Evolutionary conservation across 2,329 filamentous ascomycete genomes (phyloP), one percentile per base, ranked within the genome.

Genomic region (Venturia carpophila): DNA sequence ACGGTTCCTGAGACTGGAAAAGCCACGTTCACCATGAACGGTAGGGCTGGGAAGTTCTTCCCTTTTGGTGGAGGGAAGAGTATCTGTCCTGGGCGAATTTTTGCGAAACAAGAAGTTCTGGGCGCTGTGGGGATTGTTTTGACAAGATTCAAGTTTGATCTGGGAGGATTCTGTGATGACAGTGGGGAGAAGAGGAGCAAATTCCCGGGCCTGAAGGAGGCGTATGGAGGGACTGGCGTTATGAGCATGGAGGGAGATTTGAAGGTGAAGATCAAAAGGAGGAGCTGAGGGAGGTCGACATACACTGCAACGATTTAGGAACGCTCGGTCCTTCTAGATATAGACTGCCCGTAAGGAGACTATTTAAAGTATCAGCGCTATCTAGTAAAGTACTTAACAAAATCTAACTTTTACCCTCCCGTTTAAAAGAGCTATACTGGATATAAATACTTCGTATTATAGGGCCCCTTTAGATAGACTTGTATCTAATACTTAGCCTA

Each of bases 31-130:
- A 68, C 65, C n/a, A 68, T 71, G 41, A 66, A n/a, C n/a, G 69
- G 70, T 5, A 69, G 70, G 9, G 67, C 65, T 2, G 72, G 71
- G 6, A 71, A 71, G 47, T 71, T 72, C 66, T 71, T 73, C 34
- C 73, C 73, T 1, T 74, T 74, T 55, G 73, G 73, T 21, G 73
- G 67, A 9, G 67, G 67, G 17, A 65, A 61, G 60, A 66, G 19
- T 24, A 66, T 68, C 9, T 68, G 67, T 62, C 66, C 67, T 52
- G 67, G 67, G 15, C n/a, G 67, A 6, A 49, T 67, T 19, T 68
- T 68, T 62, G 67, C 67, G 15, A 67, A 67, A 45, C 67, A 68
- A 52, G 67, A 68, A 45, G 60, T 68, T 27, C 34, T 68, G 41
- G 67, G 55, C 5, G 61, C 45, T 58, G 66, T 67, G 21, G 67